phyloP scores from a whole-genome alignment of 495 filamentous ascomycete species.

The Penicillium alfredii region DNA sequence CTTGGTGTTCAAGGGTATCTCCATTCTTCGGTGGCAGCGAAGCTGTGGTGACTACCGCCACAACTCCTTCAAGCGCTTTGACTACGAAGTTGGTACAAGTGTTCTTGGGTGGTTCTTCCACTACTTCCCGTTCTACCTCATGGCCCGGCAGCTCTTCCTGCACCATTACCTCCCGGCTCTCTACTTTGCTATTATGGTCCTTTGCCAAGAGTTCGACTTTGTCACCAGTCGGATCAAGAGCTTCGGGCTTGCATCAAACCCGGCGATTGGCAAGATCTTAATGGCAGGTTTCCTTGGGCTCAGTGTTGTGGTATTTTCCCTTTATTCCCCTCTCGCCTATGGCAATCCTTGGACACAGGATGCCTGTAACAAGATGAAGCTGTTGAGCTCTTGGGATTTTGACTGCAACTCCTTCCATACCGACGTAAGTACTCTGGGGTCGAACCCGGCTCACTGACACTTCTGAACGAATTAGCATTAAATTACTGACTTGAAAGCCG shows the following conservation, averaged over 20 bases:
- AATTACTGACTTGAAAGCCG: too few species aligned
- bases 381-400: constrained; percentile 89
- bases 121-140: constrained; percentile 96
- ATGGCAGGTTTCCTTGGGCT: constrained; percentile 65
- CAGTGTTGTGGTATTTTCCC: constrained; percentile 67
- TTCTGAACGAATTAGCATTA: constrained; percentile 19
- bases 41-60: constrained; percentile 79
- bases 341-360: constrained; percentile 89
- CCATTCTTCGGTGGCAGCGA: constrained; percentile 90
- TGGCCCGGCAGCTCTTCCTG: constrained; percentile 95
- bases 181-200: constrained; percentile 84
- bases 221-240: constrained; percentile 58
- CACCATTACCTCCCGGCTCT: constrained; percentile 97
- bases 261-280: constrained; percentile 63
- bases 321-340: constrained; percentile 86
- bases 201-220: constrained; percentile 89
- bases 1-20: constrained; percentile 74
- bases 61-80: constrained; percentile 84
- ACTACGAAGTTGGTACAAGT: constrained; percentile 88
- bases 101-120: constrained; percentile 94
- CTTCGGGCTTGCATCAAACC: constrained; percentile 63
- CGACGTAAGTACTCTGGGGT: constrained; percentile 61
- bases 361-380: constrained; percentile 79
- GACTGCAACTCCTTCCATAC: constrained; percentile 91
- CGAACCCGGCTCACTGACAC: constrained; percentile 29